phyloP scores from a whole-genome alignment of 2,329 filamentous ascomycete genomes.

The Cryphonectria nitschkei region DNA sequence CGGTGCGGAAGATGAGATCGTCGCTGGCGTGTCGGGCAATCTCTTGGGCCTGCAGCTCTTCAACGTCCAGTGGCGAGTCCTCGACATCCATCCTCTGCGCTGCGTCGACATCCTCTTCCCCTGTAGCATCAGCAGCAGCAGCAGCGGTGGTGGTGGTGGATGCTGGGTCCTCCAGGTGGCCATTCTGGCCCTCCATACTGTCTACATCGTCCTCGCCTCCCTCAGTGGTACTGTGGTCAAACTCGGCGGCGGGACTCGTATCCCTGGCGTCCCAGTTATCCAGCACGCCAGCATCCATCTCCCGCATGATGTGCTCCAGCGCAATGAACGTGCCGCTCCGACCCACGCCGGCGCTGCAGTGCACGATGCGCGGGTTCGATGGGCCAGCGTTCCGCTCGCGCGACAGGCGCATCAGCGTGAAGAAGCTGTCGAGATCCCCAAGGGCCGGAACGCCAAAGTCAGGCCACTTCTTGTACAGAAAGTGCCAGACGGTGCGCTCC shows the following conservation, averaged over 20 bases:
- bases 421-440: constrained; percentile 68
- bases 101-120: constrained; percentile 38
- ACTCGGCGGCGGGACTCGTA: constrained; percentile 4
- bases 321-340: constrained; percentile 95
- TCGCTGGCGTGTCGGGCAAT: constrained; percentile 35
- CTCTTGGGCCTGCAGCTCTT: constrained; percentile 31
- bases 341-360: constrained; percentile 91
- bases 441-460: constrained; percentile 83
- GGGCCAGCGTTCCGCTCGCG: constrained; percentile 57
- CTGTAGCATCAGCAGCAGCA: not conserved
- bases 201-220: constrained; percentile 20
- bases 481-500: constrained; percentile 75
- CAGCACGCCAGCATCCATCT: constrained; percentile 76
- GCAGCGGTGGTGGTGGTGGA: not conserved
- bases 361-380: constrained; percentile 76
- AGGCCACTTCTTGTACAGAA: constrained; percentile 86
- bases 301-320: constrained; percentile 85
- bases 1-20: constrained; percentile 78
- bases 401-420: constrained; percentile 71
- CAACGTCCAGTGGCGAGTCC: constrained; percentile 7
- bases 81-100: constrained; percentile 22
- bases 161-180: not conserved
- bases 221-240: not conserved
- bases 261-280: constrained; percentile 45
- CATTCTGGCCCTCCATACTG: constrained; percentile 32